Conservation (phyloP, 179 eudicot species). For the Silene noctiflora region DNA sequence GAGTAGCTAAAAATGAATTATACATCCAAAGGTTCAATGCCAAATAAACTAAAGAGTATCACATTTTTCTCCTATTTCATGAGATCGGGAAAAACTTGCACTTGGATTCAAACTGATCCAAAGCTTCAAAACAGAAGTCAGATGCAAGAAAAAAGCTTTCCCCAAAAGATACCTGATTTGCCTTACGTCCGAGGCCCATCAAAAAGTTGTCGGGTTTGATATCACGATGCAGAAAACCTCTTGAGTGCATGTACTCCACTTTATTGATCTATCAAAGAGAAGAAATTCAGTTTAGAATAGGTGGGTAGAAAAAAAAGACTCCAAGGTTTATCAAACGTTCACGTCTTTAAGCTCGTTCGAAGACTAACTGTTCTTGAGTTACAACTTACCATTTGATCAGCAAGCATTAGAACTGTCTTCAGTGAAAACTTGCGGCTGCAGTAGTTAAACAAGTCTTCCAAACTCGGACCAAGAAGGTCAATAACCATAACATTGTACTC, state of each 20-base stretch:
- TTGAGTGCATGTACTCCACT: constrained; percentile 59
- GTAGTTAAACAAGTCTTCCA: constrained; percentile 70
- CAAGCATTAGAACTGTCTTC: constrained; percentile 71
- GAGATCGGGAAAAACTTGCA: neutral
- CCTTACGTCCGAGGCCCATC: constrained; percentile 75
- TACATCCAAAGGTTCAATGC: neutral
- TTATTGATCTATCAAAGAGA: constrained; percentile 45
- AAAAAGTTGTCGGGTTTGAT: constrained; percentile 69
- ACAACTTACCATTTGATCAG: constrained; percentile 63
- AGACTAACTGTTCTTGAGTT: neutral
- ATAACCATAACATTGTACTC: constrained; percentile 72
- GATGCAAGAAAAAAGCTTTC: neutral
- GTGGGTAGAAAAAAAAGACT: neutral
- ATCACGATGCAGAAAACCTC: constrained; percentile 74
- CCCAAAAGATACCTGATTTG: constrained; percentile 53
- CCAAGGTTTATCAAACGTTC: neutral
- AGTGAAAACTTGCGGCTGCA: constrained; percentile 59
- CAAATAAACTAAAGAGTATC: neutral
- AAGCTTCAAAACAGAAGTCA: neutral
- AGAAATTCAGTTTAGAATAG: constrained; percentile 5
- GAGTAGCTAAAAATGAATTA: neutral
- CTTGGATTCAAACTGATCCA: neutral
- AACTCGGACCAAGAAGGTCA: constrained; percentile 77
- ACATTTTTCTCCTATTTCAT: neutral
- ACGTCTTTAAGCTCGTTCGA: neutral